Base-by-base conservation (phyloP, 2,329 filamentous ascomycete genomes). In the Pseudogymnoascus sp. region DNA sequence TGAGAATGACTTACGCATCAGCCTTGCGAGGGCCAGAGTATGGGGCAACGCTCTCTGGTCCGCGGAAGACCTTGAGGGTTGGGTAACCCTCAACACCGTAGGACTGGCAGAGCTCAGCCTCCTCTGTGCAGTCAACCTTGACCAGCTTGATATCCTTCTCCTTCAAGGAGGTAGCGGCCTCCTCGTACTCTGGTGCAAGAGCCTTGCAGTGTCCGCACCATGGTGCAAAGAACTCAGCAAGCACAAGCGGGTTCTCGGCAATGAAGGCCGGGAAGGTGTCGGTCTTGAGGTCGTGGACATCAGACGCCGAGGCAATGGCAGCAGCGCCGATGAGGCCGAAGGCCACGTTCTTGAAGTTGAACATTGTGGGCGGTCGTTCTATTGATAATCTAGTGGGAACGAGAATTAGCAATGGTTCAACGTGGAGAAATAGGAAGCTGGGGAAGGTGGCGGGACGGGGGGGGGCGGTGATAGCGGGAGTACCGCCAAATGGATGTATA, bases 141-240 rank as follows among this genome's bases (percentile, higher is more conserved):
- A 84, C 89, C 63, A 96, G 83, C 74, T 84, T 85, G 78, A 95
- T 93, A 76, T 89, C 84, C 86, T 93, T 95, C 79, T 91, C 89
- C 84, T 93, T 93, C 68, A 96, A 82, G 34, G 86, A 83, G 31
- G 90, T 93, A 60, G 91, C 91, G 61, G 91, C 90, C 76, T 90
- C 86, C 80, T 96, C 91, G 78, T 95, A 96, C 79, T 95, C 90
- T 75, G 90, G 90, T 66, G 90, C 95, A 69, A 99, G 90, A 65
- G 93, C 93, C 84, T 99, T 97, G 89, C 93, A 97, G 84, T 97
- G 93, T 69, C 93, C 93, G 69, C 72, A 96, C 93, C 93, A 96
- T 71, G 93, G 93, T 69, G 93, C 93, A 77, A 91, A 97, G 86
- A 97, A 99, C 81, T 99, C 93, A 71, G 92, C 92, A 66, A 99